Percentiles rank a stretch among this genome's conserved stretches.
Conservation (phyloP, 1,139 yeast species). For the Saccharomycopsis phalli region DNA sequence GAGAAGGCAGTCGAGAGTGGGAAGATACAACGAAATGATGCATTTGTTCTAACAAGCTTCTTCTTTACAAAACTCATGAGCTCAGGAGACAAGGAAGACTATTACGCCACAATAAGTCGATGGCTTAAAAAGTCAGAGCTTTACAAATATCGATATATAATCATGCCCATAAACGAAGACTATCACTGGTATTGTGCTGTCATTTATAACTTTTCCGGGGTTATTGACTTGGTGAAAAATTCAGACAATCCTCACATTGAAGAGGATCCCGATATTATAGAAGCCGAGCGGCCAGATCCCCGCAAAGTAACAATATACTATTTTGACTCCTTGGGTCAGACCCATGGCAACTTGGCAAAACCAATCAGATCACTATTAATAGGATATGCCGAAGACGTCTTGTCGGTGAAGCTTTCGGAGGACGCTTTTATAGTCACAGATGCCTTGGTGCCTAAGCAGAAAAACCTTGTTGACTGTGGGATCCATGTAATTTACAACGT, state of each 20-base stretch:
- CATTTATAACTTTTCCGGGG: constrained; percentile 37
- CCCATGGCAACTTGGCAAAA: constrained; percentile 42
- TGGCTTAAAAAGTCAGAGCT: constrained; percentile 76
- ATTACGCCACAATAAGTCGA: constrained; percentile 57
- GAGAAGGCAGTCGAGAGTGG: constrained; percentile 31
- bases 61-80: constrained; percentile 62
- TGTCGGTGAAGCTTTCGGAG: constrained; percentile 34
- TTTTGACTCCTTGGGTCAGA: constrained; percentile 67
- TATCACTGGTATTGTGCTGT: constrained; percentile 88
- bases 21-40: constrained; percentile 25
- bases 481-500: constrained; percentile 81
- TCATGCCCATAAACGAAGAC: constrained; percentile 75
- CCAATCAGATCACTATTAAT: constrained; percentile 59
- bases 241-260: not conserved
- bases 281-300: constrained; percentile 9
- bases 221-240: constrained; percentile 13
- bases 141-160: constrained; percentile 49
- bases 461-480: constrained; percentile 92
- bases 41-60: constrained; percentile 73
- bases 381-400: constrained; percentile 62
- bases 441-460: constrained; percentile 73
- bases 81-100: constrained; percentile 27
- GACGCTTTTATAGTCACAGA: constrained; percentile 29
- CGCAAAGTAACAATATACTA: constrained; percentile 47
- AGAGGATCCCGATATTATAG: constrained; percentile 1